A percentile compares a stretch with the other conserved stretches of the same genome.
phyloP scores from a whole-genome alignment of 208 protist species.

The Trypanosomatidae sp. region DNA sequence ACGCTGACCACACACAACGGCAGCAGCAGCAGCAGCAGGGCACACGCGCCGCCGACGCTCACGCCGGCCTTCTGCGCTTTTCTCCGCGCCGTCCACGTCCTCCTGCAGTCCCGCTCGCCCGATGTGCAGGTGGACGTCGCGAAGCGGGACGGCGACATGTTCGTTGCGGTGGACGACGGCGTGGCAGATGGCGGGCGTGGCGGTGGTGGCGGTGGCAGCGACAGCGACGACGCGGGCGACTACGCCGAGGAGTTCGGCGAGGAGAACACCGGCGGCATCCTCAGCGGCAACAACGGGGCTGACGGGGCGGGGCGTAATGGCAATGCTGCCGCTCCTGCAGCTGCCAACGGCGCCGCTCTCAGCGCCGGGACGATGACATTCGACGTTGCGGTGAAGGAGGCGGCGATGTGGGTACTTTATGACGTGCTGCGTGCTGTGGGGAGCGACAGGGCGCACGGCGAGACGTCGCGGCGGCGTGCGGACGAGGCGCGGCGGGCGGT shows the following conservation, averaged over 20 bases:
- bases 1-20: no score
- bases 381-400: constrained; percentile 52
- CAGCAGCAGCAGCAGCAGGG: background rate
- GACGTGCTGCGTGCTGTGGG: constrained; percentile 13
- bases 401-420: constrained; percentile 38
- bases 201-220: constrained; percentile 20
- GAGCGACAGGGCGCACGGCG: background rate
- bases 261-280: constrained; percentile 14
- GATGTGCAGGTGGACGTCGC: constrained; percentile 15
- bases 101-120: constrained; percentile 24
- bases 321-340: no score
- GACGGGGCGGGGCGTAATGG: no score
- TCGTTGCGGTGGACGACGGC: background rate
- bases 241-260: constrained; percentile 18
- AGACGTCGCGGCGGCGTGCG: background rate
- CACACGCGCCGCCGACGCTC: background rate
- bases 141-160: constrained; percentile 13
- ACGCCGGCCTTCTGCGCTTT: no score
- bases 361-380: constrained; percentile 1
- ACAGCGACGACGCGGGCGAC: constrained; percentile 21
- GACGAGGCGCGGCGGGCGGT: constrained; percentile 23
- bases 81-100: constrained; percentile 5
- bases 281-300: background rate
- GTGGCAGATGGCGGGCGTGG: constrained; percentile 8
- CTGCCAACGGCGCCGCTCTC: no score